Conservation (phyloP, 75 land plant genomes). For the Gnetum montanum region DNA sequence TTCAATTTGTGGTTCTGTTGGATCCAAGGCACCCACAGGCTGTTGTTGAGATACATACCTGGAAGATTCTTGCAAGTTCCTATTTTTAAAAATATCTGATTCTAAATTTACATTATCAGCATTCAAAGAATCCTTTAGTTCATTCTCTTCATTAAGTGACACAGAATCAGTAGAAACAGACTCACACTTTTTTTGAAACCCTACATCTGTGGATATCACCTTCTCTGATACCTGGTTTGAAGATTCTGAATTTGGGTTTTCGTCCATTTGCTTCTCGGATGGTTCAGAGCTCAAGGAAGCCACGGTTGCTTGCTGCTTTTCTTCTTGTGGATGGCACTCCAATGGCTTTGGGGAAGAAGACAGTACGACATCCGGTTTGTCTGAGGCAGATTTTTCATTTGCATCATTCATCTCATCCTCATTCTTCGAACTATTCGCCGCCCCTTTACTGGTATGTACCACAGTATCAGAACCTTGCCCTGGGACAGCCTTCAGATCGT, state of each 20-base stretch:
- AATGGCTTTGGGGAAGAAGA: not conserved
- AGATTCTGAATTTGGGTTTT: constrained; percentile 2
- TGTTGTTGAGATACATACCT: constrained; percentile 10
- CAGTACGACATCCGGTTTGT: no score
- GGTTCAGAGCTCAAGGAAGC: not conserved
- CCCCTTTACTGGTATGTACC: no score
- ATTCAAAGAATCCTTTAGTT: constrained; percentile 60
- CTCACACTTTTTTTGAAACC: constrained; percentile 53
- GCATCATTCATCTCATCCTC: not conserved
- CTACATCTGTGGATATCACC: constrained; percentile 42
- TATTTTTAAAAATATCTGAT: constrained; percentile 44
- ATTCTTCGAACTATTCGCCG: not conserved
- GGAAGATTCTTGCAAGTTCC: constrained; percentile 45
- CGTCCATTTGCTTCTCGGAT: constrained; percentile 2
- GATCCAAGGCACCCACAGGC: not conserved
- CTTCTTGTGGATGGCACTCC: not conserved
- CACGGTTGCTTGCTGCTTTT: not conserved
- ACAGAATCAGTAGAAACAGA: constrained; percentile 73
- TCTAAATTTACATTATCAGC: constrained; percentile 63
- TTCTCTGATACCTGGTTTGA: constrained; percentile 45
- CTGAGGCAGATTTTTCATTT: no score
- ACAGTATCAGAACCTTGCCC: no score
- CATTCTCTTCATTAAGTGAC: constrained; percentile 67
- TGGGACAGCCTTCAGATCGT: no score
- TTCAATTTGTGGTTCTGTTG: not conserved